A percentile compares a stretch with the other conserved stretches of the same genome.
phyloP scores from a whole-genome alignment of 768 basidiomycete species.

The Suillus plorans region DNA sequence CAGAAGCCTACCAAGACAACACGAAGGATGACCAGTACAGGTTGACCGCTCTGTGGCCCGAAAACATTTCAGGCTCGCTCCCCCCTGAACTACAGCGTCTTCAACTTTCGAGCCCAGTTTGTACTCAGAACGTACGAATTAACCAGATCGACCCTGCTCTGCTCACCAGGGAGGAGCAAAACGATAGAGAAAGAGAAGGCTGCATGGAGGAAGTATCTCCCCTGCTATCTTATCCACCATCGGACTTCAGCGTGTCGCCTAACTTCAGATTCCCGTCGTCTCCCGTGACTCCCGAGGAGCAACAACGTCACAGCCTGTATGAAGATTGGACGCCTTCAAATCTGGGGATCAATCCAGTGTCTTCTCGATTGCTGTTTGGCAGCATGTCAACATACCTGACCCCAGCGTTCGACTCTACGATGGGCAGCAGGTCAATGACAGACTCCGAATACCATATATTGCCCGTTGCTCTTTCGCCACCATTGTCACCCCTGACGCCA shows the following conservation, averaged over 20 bases:
- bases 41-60: conserved; percentile 9
- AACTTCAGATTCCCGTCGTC: not conserved
- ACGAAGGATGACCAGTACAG: conserved; percentile 15
- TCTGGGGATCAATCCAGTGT: not conserved
- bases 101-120: conserved; percentile 17
- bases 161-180: conserved; percentile 18
- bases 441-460: not conserved
- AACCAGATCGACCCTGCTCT: conserved; percentile 29
- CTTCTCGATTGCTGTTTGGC: not conserved
- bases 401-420: not conserved
- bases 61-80: conserved; percentile 13
- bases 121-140: too few species aligned
- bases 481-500: not conserved
- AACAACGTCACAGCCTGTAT: not conserved
- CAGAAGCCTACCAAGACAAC: conserved; percentile 18
- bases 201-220: not conserved
- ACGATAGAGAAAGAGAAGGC: not conserved
- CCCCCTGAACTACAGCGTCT: conserved; percentile 23
- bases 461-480: not conserved
- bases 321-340: not conserved
- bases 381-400: not conserved
- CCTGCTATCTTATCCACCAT: too few species aligned
- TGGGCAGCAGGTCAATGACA: not conserved
- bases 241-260: not conserved
- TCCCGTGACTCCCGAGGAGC: not conserved